Evolutionary conservation across 176 grass and related monocot species (phyloP), one percentile per base, ranked within the genome.

Genomic region (bread wheat (Triticum aestivum)): DNA sequence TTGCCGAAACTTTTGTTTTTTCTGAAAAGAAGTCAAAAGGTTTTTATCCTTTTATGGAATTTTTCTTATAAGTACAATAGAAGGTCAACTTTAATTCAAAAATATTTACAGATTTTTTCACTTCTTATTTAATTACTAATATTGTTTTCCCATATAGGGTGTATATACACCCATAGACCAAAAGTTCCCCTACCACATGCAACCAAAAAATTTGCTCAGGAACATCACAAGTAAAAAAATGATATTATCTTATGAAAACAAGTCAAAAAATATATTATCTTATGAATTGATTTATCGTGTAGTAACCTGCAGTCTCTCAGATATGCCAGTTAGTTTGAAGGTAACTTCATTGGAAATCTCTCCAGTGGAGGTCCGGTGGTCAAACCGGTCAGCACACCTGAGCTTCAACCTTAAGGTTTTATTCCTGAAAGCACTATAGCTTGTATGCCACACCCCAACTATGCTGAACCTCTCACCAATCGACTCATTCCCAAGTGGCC

Each of bases 281-380:
- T 58, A 61, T 2, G 18, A 75, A 42, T 27, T 82, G 21, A 86
- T 56, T 70, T 11, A 24, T 24, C 9, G 11, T 73, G 70, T 51
- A 93, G 86, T 92, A n/a, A 94, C 95, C 85, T 73, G 86, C 69
- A 94, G 81, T 52, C 39, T 86, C 11, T 73, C 13, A 14, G 89
- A 86, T 49, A 97, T 52, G 18, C 82, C 82, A 13, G 4, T 42
- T 73, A 94, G 49, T 78, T 88, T 89, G 20, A 97, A 84, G 18
- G 82, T 69, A 83, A 97, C 74, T 92, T 97, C 95, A 74, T 88
- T 75, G 21, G 88, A 23, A 51, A 83, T 79, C 79, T 94, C 92
- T 41, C 95, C 84, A 65, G 59, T 85, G 3, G 82, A 94, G 86
- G 78, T 84, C 34, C 11, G 70, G 56, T 84, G 37, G 44, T 92